Evolutionary conservation across 1,284 basidiomycete genomes (phyloP), one percentile per base, ranked within the genome.

Genomic region (Trametes versicolor): DNA sequence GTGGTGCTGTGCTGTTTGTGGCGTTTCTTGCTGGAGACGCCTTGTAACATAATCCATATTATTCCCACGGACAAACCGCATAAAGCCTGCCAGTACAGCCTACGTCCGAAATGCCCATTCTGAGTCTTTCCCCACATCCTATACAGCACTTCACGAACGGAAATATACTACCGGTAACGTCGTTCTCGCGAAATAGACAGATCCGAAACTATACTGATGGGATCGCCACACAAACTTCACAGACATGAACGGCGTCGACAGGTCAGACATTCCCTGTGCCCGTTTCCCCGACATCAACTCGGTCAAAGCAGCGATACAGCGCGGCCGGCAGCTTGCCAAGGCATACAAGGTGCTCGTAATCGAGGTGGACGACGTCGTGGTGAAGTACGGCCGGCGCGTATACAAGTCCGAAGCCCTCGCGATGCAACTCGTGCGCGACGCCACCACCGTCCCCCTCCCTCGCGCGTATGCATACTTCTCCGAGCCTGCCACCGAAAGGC

Each of bases 271-370:
- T 6, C 2, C 29, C 21, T 25, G 37, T 6, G 9, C 47, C 36
- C 43, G 27, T 32, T 58, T 48, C n/a, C 52, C 52, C 8, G 52
- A 54, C 52, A 6, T 54, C 12, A 2, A 4, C 9, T 39, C 52
- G 23, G 52, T 54, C 6, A 54, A 54, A 21, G 23, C 13, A 2
- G 9, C 34, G 0, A 54, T 54, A 9, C 13, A 21, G 12, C 9
- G 25, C 17, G 52, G 52, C n/a, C 25, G 19, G 21, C 8, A 72
- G 36, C 39, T 75, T 60, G 9, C 4, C 5, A 17, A 29, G 8
- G n/a, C 21, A n/a, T 41, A 17, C 37, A 23, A 25, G 2, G 27
- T 32, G 8, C 5, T 21, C 6, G 52, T 54, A 13, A 36, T 54
- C 36, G 52, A 54, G 13, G 6, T 7, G 10, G 52, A 27, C 21